A percentile compares a stretch with the other conserved stretches of the same genome.
Evolutionary conservation across 257 asterid species (phyloP).

Genomic region (Capsicum chinense): DNA sequence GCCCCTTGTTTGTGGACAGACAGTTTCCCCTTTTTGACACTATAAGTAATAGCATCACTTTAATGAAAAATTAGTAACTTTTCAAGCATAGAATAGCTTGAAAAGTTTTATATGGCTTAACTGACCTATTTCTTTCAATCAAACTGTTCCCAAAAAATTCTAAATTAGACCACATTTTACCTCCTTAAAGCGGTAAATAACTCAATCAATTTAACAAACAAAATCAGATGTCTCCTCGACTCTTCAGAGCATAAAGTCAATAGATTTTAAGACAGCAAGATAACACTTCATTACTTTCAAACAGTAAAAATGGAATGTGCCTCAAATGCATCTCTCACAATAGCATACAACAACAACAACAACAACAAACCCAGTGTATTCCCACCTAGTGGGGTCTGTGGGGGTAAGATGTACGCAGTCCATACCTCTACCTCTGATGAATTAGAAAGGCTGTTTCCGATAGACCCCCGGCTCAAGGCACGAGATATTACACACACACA

Average conservation of each 20-base stretch:
- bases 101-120: neutral
- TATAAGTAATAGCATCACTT: neutral
- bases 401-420: too few relatives aligned
- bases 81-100: neutral
- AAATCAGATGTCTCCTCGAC: neutral
- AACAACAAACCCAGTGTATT: too few relatives aligned
- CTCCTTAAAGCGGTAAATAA: neutral
- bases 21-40: neutral
- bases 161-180: neutral
- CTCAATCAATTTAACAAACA: constrained; percentile 1
- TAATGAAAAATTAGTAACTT: neutral
- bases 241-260: constrained; percentile 9
- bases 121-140: constrained; percentile 17
- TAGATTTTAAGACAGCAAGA: constrained; percentile 5
- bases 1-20: neutral
- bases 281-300: neutral
- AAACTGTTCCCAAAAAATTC: neutral
- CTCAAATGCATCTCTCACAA: constrained; percentile 7
- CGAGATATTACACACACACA: too few relatives aligned
- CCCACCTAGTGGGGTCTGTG: too few relatives aligned
- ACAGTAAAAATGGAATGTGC: neutral
- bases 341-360: too few relatives aligned
- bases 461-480: too few relatives aligned
- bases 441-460: too few relatives aligned
- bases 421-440: too few relatives aligned